Percentiles rank a stretch among this genome's conserved stretches.
These are phyloP conservation scores for Aspergillus proliferans DNA, from an alignment of 2,329 filamentous ascomycete species.

Conservation along the genomic window DNA sequence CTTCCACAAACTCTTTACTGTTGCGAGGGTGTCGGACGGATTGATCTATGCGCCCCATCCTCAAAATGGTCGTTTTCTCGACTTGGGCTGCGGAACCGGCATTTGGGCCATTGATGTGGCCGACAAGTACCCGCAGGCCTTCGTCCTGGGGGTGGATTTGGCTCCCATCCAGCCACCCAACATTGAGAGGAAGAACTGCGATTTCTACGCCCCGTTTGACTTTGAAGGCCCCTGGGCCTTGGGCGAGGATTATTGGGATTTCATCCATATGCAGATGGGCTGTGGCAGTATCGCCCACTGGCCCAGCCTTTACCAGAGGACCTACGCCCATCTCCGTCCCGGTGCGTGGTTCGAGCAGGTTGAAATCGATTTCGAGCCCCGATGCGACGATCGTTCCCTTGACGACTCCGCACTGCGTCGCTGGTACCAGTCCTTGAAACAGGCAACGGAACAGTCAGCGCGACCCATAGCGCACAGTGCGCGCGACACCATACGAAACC, in stretches of 20 bases:
- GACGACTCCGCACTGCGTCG: constrained; percentile 50
- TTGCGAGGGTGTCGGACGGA: constrained; percentile 50
- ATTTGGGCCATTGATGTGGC: constrained; percentile 89
- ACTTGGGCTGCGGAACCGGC: constrained; percentile 77
- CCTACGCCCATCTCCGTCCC: constrained; percentile 68
- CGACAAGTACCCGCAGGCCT: constrained; percentile 55
- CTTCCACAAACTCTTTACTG: constrained; percentile 69
- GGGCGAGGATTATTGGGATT: constrained; percentile 65
- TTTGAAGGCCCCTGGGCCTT: constrained; percentile 70
- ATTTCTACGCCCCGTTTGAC: constrained; percentile 63
- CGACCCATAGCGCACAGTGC: constrained; percentile 61
- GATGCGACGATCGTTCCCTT: constrained; percentile 61
- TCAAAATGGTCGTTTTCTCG: constrained; percentile 48
- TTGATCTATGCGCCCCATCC: constrained; percentile 38
- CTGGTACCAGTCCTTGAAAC: constrained; percentile 65
- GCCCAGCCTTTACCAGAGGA: constrained; percentile 65
- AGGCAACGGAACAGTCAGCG: constrained; percentile 60
- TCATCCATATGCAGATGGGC: constrained; percentile 77
- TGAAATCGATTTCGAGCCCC: constrained; percentile 77
- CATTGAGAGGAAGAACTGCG: constrained; percentile 59
- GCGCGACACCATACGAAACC: constrained; percentile 51
- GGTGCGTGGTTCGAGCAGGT: constrained; percentile 78
- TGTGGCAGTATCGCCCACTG: constrained; percentile 72
- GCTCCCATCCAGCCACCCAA: constrained; percentile 59
- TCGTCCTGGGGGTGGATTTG: constrained; percentile 58